A percentile compares a stretch with the other conserved stretches of the same genome.
Conservation (phyloP, 805 yeast species). For the Zygosaccharomyces gambellarensis region DNA sequence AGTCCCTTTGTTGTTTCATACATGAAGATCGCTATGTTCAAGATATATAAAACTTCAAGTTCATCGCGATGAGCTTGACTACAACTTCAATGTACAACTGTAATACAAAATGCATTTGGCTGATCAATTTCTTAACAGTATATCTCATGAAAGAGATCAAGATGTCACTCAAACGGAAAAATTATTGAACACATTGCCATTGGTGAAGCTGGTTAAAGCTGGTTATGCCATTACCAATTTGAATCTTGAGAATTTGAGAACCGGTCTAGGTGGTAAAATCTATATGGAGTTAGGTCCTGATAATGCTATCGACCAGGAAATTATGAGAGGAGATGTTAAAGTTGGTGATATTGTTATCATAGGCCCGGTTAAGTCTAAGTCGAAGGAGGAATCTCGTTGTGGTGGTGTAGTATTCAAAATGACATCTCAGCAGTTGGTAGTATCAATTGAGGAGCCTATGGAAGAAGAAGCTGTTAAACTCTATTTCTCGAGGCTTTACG, state of each 20-base stretch:
- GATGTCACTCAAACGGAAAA: slow-evolving; percentile 47
- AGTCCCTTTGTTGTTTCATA: not conserved
- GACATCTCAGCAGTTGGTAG: slow-evolving; percentile 42
- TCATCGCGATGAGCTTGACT: not conserved
- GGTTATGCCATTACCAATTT: slow-evolving; percentile 78
- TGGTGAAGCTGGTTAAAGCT: slow-evolving; percentile 58
- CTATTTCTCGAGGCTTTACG: slow-evolving; percentile 25
- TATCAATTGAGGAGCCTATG: slow-evolving; percentile 57
- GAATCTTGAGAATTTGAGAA: slow-evolving; percentile 52
- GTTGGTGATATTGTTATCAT: slow-evolving; percentile 77
- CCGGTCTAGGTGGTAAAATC: slow-evolving; percentile 69
- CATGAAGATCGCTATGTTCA: not conserved
- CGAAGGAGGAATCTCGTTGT: slow-evolving; percentile 26
- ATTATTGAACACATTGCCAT: slow-evolving; percentile 46
- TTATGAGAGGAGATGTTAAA: slow-evolving; percentile 49
- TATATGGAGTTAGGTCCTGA: slow-evolving; percentile 60
- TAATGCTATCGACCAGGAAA: slow-evolving; percentile 33
- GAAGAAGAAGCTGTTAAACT: slow-evolving; percentile 49
- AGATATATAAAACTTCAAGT: not conserved
- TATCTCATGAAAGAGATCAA: slow-evolving; percentile 46
- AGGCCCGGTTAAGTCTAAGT: slow-evolving; percentile 28
- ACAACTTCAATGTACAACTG: not conserved
- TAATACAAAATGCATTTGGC: slow-evolving; percentile 34
- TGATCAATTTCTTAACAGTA: slow-evolving; percentile 36
- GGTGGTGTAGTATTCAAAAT: slow-evolving; percentile 66